Base-by-base conservation (phyloP, 805 yeast genomes). In the Priceomyces carsonii region DNA sequence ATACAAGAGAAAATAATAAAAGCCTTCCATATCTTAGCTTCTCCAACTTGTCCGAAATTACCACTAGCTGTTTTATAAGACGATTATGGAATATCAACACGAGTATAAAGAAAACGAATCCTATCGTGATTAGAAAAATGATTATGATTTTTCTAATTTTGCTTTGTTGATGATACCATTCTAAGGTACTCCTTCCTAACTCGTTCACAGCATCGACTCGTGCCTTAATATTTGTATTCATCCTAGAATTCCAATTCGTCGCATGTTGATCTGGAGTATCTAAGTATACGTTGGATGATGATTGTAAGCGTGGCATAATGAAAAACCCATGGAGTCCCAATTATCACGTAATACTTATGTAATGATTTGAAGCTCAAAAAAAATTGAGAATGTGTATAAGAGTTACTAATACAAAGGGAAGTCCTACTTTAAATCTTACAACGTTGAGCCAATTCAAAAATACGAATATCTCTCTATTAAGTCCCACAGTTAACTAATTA, bases 1-100 rank as follows among this genome's bases (percentile, higher is more conserved):
- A 75, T 3, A 89, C 59, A 29, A 82, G 55, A 3, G 59, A 12
- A 33, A 80, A 73, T 38, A 90, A 52, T 0, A 79, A 44, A 3
- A 71, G 39, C 8, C 63, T 60, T 0, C 82, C 78, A 26, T 55
- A 63, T 13, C 48, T 52, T 29, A 66, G 55, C 1, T 54, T 52
- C 18, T 52, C 45, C 66, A 80, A 69, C n/a, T 56, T 52, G 32
- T 77, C 72, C 0, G 86, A 69, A 3, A 70, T 37, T 0, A 41
- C 41, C 1, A 73, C 71, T 40, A 77, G 48, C 14, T 57, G 45
- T 6, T 59, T 42, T 3, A 77, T 48, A 14, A 75, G 38, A 8
- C 38, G 41, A 14, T 50, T 48, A 47, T 73, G 73, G 52, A 67
- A 67, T 2, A 66, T 43, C 2, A 56, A 23, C 8, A 44, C 13